These are phyloP conservation scores for Starmera pachycereana DNA, from an alignment of 805 yeast species.

Conservation along the genomic window DNA sequence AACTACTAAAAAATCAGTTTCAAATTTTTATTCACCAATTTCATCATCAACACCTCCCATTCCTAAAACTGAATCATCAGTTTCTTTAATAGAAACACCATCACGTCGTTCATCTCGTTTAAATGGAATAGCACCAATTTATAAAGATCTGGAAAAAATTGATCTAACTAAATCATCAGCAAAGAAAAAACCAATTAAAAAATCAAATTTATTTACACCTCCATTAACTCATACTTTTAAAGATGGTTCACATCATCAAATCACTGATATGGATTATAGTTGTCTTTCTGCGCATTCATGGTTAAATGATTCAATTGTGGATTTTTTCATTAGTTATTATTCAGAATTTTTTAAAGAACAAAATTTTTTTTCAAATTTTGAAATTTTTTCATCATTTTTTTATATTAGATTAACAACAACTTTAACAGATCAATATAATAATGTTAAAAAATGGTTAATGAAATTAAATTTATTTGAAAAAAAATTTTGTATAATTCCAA, in stretches of 20 bases:
- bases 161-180: constrained; percentile 1
- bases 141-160: not conserved
- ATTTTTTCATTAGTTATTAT: constrained; percentile 64
- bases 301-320: constrained; percentile 84
- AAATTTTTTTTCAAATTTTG: constrained; percentile 23
- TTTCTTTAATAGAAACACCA: not conserved
- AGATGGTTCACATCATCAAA: constrained; percentile 43
- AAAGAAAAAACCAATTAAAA: constrained; percentile 2
- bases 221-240: constrained; percentile 38
- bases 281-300: constrained; percentile 75
- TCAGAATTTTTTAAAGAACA: constrained; percentile 20
- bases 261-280: constrained; percentile 63
- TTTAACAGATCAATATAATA: constrained; percentile 35
- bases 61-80: not conserved
- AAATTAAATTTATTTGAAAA: constrained; percentile 52
- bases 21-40: not conserved
- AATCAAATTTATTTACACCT: constrained; percentile 24
- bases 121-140: not conserved
- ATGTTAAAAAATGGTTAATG: constrained; percentile 70
- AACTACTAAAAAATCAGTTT: not conserved
- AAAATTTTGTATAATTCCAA: constrained; percentile 64
- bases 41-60: not conserved
- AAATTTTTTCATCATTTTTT: constrained; percentile 76
- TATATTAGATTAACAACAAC: constrained; percentile 46
- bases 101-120: not conserved